A percentile compares a stretch with the other conserved stretches of the same genome.
These are phyloP conservation scores for Solanum neorickii DNA, from an alignment of 257 asterid genomes.

Conservation along the genomic window DNA sequence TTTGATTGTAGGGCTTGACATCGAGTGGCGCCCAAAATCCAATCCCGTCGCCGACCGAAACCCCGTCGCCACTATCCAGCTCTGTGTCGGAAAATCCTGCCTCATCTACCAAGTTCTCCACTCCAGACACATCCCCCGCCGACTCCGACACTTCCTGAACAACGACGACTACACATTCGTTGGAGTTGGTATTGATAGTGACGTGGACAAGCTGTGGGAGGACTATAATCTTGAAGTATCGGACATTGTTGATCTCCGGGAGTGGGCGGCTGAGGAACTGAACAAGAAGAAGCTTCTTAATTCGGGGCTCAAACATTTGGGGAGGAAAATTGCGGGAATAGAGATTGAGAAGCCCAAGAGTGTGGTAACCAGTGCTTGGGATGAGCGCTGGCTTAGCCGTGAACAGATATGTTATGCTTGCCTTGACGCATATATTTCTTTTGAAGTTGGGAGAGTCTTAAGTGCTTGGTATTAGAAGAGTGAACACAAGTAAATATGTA, in stretches of 20 bases:
- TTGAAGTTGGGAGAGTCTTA: neutral
- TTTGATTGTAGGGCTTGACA: conserved; percentile 33
- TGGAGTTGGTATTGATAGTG: conserved; percentile 29
- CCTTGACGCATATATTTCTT: neutral
- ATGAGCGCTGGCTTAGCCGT: neutral
- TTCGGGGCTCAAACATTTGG: neutral
- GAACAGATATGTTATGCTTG: neutral
- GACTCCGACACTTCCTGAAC: conserved; percentile 22
- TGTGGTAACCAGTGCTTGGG: neutral
- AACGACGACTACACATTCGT: conserved; percentile 25
- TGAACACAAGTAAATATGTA: neutral
- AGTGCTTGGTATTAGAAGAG: neutral
- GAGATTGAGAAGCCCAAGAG: neutral
- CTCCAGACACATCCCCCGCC: conserved; percentile 12
- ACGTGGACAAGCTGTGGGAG: conserved; percentile 30
- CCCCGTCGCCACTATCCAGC: conserved; percentile 48
- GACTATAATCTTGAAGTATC: conserved; percentile 7
- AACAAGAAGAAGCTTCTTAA: neutral
- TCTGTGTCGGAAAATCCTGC: conserved; percentile 35
- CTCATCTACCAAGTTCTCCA: conserved; percentile 32
- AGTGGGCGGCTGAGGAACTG: neutral
- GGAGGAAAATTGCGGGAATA: neutral
- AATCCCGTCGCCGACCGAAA: neutral
- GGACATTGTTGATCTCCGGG: neutral
- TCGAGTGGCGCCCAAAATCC: conserved; percentile 47